Percentiles rank a stretch among this genome's conserved stretches.
Evolutionary conservation across 441 rosid genomes (phyloP).

Genomic region (Corymbia calophylla): DNA sequence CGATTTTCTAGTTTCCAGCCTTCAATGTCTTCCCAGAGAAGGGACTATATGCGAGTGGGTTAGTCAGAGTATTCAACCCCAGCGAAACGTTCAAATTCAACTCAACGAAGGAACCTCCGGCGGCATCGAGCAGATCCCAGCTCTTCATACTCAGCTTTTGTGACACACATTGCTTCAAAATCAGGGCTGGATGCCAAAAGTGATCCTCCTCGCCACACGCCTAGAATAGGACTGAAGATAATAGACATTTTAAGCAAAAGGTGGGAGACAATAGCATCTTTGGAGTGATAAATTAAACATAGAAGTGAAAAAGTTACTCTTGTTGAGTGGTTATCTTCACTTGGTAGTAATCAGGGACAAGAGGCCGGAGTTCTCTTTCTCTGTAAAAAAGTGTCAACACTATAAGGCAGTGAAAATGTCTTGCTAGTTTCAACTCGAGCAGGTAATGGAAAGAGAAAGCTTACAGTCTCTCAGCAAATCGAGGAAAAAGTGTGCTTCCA

Average conservation of each 20-base stretch:
- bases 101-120: conserved; percentile 67
- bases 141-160: conserved; percentile 94
- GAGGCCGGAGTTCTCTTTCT: conserved; percentile 86
- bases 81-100: neutral
- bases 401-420: neutral
- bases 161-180: conserved; percentile 78
- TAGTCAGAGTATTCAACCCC: neutral
- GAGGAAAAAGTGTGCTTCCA: conserved; percentile 84
- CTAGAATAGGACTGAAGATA: conserved; percentile 66
- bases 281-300: neutral
- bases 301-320: conserved; percentile 47
- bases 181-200: conserved; percentile 93
- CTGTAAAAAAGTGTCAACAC: conserved; percentile 30
- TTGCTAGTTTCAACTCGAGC: neutral
- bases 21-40: neutral
- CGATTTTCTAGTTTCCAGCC: neutral
- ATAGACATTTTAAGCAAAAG: conserved; percentile 1
- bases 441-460: conserved; percentile 11
- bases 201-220: conserved; percentile 98
- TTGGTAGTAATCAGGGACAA: conserved; percentile 72
- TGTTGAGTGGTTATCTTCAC: conserved; percentile 78
- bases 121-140: conserved; percentile 89
- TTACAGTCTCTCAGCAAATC: conserved; percentile 81
- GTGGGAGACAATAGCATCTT: neutral
- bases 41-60: neutral